Evolutionary conservation across 257 asterid species (phyloP), one percentile per base, ranked within the genome.

Genomic region (Leptodermis oblonga): DNA sequence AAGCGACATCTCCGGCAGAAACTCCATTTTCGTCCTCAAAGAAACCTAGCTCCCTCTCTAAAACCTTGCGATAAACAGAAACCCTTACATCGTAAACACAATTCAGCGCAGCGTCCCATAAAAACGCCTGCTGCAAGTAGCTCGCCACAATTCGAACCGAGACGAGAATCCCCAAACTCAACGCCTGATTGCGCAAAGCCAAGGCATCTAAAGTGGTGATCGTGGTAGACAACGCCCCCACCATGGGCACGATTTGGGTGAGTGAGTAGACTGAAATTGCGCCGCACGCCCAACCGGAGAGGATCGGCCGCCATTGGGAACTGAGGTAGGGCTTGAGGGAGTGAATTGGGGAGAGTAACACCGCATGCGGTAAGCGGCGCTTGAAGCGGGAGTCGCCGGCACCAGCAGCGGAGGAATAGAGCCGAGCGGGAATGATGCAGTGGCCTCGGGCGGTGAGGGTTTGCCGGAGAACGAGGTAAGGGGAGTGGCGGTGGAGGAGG

Each of bases 41-140:
- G 68, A 92, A 88, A 26, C 84, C 86, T 68, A 90, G 82, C 63
- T 92, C 98, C 79, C 96, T 86, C 74, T 75, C 74, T 80, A 92
- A 73, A 78, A 92, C 92, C 86, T 78, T 87, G 36, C 68, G 28
- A 70, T 85, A 90, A 49, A 87, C 97, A 82, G 71, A 68, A 77
- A 86, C 74, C 71, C 98, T 80, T 60, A 90, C 66, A 31, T 80
- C 70, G 70, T 77, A 84, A 62, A 71, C 89, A 54, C 87, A 92
- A 49, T 81, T 85, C 90, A 92, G 56, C 14, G 98, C 89, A 0
- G 97, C 97, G 34, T 85, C 97, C 98, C 96, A 92, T 39, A 90
- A 67, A 70, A 81, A 83, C 34, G 79, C 88, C 81, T 92, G 95
- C 79, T 90, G 97, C 80, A 86, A 52, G 76, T 88, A 90, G 72